A percentile compares a stretch with the other conserved stretches of the same genome.
phyloP scores from a whole-genome alignment of 306 rosid species.

The Lathyrus aphaca region DNA sequence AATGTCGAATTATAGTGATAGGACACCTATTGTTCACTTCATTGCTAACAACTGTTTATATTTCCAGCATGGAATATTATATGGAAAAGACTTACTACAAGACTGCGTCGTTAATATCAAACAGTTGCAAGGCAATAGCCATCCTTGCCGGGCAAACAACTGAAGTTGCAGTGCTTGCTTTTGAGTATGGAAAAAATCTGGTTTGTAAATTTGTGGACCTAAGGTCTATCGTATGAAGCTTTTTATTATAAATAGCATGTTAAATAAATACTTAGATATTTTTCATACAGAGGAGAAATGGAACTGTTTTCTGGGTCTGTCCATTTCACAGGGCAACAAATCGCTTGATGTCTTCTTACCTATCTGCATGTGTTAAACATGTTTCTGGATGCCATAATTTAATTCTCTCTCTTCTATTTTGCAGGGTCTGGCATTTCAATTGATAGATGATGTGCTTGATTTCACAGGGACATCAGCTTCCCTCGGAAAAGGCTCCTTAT shows the following conservation, averaged over 20 bases:
- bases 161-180: conserved; percentile 85
- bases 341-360: conserved; percentile 13
- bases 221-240: conserved; percentile 2
- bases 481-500: conserved; percentile 91
- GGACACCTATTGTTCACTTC: conserved; percentile 18
- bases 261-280: conserved; percentile 8
- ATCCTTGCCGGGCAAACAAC: conserved; percentile 91
- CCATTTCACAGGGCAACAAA: conserved; percentile 14
- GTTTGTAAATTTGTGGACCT: conserved; percentile 58
- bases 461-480: conserved; percentile 90
- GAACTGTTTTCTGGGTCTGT: conserved; percentile 16
- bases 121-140: conserved; percentile 97
- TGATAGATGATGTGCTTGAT: conserved; percentile 94
- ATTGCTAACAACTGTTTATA: conserved; percentile 33
- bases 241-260: conserved; percentile 22
- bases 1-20: conserved; percentile 8
- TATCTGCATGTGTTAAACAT: conserved; percentile 17
- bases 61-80: conserved; percentile 95
- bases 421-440: conserved; percentile 94
- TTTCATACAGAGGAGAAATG: conserved; percentile 27
- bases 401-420: conserved; percentile 30
- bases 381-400: conserved; percentile 21
- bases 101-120: conserved; percentile 93
- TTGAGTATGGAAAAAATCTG: conserved; percentile 93
- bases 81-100: conserved; percentile 88